These are phyloP conservation scores for Hypomontagnella submonticulosa DNA, from an alignment of 495 filamentous ascomycete species.

Conservation along the genomic window DNA sequence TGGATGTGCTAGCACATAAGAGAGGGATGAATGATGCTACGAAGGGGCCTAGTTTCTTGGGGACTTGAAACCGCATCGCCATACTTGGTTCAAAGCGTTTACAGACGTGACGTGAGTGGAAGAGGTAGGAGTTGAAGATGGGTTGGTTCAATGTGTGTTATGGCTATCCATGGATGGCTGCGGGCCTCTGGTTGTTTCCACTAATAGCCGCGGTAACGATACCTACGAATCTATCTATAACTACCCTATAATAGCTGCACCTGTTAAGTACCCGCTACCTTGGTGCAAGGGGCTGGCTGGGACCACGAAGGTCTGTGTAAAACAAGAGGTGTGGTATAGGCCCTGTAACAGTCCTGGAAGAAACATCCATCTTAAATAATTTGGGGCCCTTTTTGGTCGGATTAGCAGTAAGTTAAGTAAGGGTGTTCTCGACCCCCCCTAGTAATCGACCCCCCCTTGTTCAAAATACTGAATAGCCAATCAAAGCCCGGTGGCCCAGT, in stretches of 20 bases:
- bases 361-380: not conserved
- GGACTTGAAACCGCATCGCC: constrained; percentile 41
- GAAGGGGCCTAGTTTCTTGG: constrained; percentile 19
- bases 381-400: no score
- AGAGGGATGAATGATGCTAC: constrained; percentile 22
- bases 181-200: constrained; percentile 25
- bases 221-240: not conserved
- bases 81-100: constrained; percentile 43
- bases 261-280: constrained; percentile 24
- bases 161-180: constrained; percentile 17
- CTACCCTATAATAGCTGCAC: not conserved
- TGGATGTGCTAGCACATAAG: not conserved
- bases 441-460: no score
- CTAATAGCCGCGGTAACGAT: constrained; percentile 20
- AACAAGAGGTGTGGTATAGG: not conserved
- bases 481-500: no score
- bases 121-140: constrained; percentile 6
- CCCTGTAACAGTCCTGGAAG: not conserved
- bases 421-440: no score
- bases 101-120: constrained; percentile 39
- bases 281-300: constrained; percentile 26
- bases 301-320: constrained; percentile 23
- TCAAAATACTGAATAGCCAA: no score
- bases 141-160: constrained; percentile 14
- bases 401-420: no score